phyloP scores from a whole-genome alignment of 805 yeast genomes.

The Candida lessepsii region DNA sequence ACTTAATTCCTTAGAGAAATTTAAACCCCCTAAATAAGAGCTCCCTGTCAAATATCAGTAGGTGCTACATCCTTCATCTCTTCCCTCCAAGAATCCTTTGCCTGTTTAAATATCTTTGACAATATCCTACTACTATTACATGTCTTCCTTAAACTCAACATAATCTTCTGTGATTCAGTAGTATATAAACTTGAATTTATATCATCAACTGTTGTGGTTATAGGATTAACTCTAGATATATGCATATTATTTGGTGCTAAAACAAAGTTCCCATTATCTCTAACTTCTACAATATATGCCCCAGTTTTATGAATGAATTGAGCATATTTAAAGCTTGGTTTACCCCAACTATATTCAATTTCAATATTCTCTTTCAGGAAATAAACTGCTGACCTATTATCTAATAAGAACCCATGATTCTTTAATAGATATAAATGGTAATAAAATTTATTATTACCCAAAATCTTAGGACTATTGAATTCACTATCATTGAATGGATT shows the following conservation, averaged over 20 bases:
- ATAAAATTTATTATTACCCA: conserved; percentile 57
- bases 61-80: conserved; percentile 18
- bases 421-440: conserved; percentile 77
- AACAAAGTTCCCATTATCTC: conserved; percentile 74
- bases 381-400: conserved; percentile 70
- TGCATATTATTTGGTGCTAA: conserved; percentile 87
- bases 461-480: conserved; percentile 38
- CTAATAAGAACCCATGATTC: conserved; percentile 72
- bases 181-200: conserved; percentile 28
- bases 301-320: conserved; percentile 93
- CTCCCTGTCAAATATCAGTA: conserved; percentile 15
- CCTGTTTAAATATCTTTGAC: conserved; percentile 55
- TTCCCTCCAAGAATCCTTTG: conserved; percentile 28
- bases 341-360: conserved; percentile 88
- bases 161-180: conserved; percentile 69
- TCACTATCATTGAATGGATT: conserved; percentile 71
- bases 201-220: conserved; percentile 23
- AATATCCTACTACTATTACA: conserved; percentile 55
- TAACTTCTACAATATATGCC: conserved; percentile 80
- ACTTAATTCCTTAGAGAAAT: too few species aligned
- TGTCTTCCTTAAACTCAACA: conserved; percentile 62
- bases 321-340: conserved; percentile 73
- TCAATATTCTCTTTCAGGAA: conserved; percentile 57
- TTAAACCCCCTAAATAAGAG: too few species aligned
- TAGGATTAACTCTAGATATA: conserved; percentile 59